Evolutionary conservation across 345 rosid genomes (phyloP), one percentile per base, ranked within the genome.

Genomic region (Brassica rapa): DNA sequence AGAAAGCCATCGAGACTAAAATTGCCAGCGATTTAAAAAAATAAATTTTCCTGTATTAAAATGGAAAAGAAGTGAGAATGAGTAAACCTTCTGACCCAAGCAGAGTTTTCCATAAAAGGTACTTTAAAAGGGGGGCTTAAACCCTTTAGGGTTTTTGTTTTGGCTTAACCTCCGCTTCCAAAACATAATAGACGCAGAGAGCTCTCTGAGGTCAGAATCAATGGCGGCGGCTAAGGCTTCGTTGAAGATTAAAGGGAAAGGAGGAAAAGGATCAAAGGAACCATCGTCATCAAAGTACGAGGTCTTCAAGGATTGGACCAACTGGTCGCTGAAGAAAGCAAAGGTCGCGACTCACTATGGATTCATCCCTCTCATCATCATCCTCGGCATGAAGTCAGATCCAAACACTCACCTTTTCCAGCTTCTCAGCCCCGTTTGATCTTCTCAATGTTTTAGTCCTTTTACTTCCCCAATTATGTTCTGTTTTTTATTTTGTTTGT

Each of bases 361-460:
- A 27, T 91, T 95, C 82, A 93, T 95, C 64, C 99, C 99, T 49
- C 83, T 93, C 1, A 73, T 95, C 80, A 86, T 93, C 88, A 61
- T 92, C 85, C 79, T 95, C 73, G 97, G 98, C 85, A 93, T 94
- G 97, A 95, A 87, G 32, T 89, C 99, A 10, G 96, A 95, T n/a
- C 98, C 97, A 32, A 93, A 90, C 69, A 96, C 98, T 1, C 88
- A 88, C 74, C 83, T 91, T 11, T 90, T 84, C 53, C 97, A 94
- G 79, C 93, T 94, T 32, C 84, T 94, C 69, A 77, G 86, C 73
- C 98, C 97, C 2, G 92, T 93, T 29, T 95, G 79, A 85, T 60
- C 16, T 21, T 1, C 16, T 27, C 51, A 21, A 25, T 70, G 72
- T 70, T 10, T 57, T 63, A 80, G 24, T 61, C 4, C 12, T 69